Evolutionary conservation across 2,329 filamentous ascomycete species (phyloP), one percentile per base, ranked within the genome.

Genomic region (Clonostachys rosea): DNA sequence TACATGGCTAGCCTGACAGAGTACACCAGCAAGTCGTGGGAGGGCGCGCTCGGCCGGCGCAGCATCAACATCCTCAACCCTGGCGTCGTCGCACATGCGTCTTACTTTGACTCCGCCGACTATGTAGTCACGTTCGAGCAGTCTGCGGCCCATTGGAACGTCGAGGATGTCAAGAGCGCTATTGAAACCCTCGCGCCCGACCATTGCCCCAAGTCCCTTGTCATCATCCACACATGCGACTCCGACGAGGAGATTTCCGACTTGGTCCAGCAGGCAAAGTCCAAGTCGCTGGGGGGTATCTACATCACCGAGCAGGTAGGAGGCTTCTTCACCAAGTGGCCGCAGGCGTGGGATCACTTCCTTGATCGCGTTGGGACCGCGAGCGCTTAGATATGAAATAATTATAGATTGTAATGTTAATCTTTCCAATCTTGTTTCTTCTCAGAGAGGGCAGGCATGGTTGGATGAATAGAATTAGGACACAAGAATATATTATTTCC

Each of bases 111-210:
- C 36, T 60, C 59, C 2, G 67, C 69, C 30, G 69, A 75, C 58
- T 69, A 65, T 50, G 65, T 71, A 6, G 67, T 73, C 33, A 67
- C 71, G 13, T 74, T 75, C 46, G 72, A 75, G 58, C 52, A 56
- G 45, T 49, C 53, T 6, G 40, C 48, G 12, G 47, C 33, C 7
- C 54, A 55, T 42, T 56, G 54, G 54, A 36, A 46, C 8, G 14
- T 37, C 9, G 30, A 37, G 17, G 45, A 43, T 34, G 42, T 37
- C 4, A 20, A 12, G 33, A 37, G 44, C 18, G 36, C 33, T 5
- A 34, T 51, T 16, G 43, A 40, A 9, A 39, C 41, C 6, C 35
- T 49, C 5, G 18, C 45, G 17, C 42, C 17, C 5, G 42, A 44
- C 6, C 14, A 40, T 12, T 44, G 43, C 11, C 8, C 24, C 45